Percentiles rank a stretch among this genome's conserved stretches.
Evolutionary conservation across 192 early-diverging fungal genomes (phyloP).

Genomic region (Podila verticillata): DNA sequence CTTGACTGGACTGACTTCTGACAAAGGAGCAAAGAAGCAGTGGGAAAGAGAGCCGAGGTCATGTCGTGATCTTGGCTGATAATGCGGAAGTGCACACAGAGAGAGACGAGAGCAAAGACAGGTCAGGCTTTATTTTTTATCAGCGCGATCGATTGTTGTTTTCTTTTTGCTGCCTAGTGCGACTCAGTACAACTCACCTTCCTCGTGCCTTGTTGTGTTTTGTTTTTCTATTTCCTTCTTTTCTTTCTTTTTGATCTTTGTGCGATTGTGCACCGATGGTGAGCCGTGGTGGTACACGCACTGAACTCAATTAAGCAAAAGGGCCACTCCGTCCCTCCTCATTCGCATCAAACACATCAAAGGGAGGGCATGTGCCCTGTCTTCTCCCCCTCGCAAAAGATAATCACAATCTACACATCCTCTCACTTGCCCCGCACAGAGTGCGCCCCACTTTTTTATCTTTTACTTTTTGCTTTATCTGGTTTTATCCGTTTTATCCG

Average conservation of each 20-base stretch:
- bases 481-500: neutral
- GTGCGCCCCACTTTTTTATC: neutral
- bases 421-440: neutral
- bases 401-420: slow-evolving; percentile 1
- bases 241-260: neutral
- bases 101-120: neutral
- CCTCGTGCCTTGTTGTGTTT: neutral
- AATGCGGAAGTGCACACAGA: neutral
- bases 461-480: neutral
- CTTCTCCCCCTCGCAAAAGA: neutral
- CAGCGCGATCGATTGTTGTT: neutral
- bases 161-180: no score
- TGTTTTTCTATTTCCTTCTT: neutral
- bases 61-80: no score
- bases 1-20: no score
- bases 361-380: no score
- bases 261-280: slow-evolving; percentile 4
- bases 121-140: neutral
- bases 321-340: neutral
- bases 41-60: no score
- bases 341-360: neutral
- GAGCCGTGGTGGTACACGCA: neutral
- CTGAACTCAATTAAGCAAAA: neutral
- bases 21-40: no score
- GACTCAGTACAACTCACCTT: no score